These are phyloP conservation scores for Selaginella tamariscina DNA, from an alignment of 75 land plant genomes.

Conservation along the genomic window DNA sequence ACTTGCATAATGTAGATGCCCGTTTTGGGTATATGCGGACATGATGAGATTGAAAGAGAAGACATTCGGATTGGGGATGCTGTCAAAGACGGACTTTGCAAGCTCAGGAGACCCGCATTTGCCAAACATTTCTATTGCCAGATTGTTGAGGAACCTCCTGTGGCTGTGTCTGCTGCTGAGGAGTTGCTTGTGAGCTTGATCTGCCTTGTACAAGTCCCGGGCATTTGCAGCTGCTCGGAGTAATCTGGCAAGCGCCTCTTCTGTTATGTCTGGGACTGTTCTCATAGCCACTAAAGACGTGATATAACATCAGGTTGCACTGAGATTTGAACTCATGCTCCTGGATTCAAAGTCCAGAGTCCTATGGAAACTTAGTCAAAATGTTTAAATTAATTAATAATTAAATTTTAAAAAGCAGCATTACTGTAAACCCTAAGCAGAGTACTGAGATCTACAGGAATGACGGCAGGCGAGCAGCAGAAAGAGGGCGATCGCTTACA, in stretches of 20 bases:
- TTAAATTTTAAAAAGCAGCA: not conserved
- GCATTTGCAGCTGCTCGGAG: not conserved
- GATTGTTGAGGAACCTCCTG: not conserved
- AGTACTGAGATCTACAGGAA: not conserved
- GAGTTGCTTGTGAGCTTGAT: not conserved
- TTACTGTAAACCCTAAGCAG: not conserved
- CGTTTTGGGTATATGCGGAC: not conserved
- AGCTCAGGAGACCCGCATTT: not conserved
- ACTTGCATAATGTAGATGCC: not conserved
- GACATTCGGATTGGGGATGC: not conserved
- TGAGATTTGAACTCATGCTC: no score
- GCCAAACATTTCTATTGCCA: not conserved
- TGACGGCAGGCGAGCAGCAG: not conserved
- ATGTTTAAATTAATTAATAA: no score
- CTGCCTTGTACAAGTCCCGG: not conserved
- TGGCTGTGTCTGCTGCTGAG: not conserved
- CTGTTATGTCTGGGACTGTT: not conserved
- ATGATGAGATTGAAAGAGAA: slow-evolving; percentile 1
- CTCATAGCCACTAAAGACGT: not conserved
- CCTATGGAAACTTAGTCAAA: no score
- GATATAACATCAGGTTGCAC: not conserved
- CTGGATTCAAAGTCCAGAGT: no score
- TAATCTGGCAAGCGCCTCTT: not conserved
- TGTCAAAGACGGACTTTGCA: not conserved
- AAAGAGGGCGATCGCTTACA: not conserved